Base-by-base conservation (phyloP, 495 filamentous ascomycete species). In the Hypoxylon rickii region DNA sequence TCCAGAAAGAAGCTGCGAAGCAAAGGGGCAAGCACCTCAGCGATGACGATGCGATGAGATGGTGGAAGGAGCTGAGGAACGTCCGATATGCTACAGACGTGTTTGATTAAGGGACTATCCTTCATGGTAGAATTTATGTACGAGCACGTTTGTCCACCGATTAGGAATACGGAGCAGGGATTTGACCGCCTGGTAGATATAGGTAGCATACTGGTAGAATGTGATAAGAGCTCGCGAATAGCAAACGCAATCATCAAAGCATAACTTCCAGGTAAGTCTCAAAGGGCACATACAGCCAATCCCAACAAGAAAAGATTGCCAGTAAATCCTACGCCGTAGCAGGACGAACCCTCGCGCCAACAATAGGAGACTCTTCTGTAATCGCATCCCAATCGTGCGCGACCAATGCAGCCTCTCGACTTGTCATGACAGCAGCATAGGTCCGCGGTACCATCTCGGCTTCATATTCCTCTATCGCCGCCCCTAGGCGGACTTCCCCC, bases 21-120 rank as follows among this genome's bases (percentile, higher is more conserved):
- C 33, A 41, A 3, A 51, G 44, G 24, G 49, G 57, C 6, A 44
- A 50, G n/a, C 0, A 32, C 3, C 18, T 54, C 2, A 63, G 45
- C 17, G 71, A 70, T 31, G 73, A 79, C 19, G 70, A 79, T 51
- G 74, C 72, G 21, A 66, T 78, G 55, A 70, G 74, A 51, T 80
- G 73, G 78, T 80, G 84, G 64, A 66, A 77, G 16, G 59, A 57
- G 31, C 58, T 83, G 55, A 78, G 75, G 59, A 77, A 84, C 52
- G 76, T 81, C 58, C 70, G 85, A 54, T 86, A 78, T 77, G 79
- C 81, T 24, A 85, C 78, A 43, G 83, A 87, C 71, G 79, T 86
- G 44, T 88, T 87, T 75, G 76, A 75, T 44, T 77, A 42, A 18
- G 20, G n/a, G n/a, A n/a, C n/a, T n/a, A n/a, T n/a, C n/a, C n/a